phyloP scores from a whole-genome alignment of 768 basidiomycete species.

The Auricularia sp. region DNA sequence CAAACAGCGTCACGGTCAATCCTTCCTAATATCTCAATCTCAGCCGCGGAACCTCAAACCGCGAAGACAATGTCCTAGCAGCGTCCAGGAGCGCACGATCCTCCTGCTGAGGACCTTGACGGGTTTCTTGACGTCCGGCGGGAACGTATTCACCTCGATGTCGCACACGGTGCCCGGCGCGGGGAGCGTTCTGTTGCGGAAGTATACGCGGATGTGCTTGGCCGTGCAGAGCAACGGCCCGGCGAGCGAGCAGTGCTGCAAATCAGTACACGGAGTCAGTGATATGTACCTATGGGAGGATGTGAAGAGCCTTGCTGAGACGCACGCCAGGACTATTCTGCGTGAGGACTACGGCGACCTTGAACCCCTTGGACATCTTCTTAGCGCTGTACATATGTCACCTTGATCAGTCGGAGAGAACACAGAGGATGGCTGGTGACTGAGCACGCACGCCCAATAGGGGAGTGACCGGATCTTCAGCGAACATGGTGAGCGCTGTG shows the following conservation, averaged over 20 bases:
- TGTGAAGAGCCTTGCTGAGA: not conserved
- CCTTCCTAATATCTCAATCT: too few species aligned
- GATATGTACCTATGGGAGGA: not conserved
- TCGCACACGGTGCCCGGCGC: conserved; percentile 31
- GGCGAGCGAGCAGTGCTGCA: conserved; percentile 26
- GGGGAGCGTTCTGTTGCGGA: conserved; percentile 32
- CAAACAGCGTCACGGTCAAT: too few species aligned
- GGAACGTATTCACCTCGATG: conserved; percentile 15
- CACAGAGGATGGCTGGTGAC: too few species aligned
- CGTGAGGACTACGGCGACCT: conserved; percentile 5
- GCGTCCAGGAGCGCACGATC: too few species aligned
- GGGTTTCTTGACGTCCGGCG: not conserved
- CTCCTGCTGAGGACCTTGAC: too few species aligned
- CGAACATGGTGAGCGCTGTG: too few species aligned
- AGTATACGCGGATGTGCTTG: conserved; percentile 29
- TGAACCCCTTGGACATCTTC: conserved; percentile 6
- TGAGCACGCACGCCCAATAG: conserved; percentile 9
- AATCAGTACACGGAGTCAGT: too few species aligned
- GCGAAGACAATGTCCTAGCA: too few species aligned
- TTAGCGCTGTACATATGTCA: conserved; percentile 9
- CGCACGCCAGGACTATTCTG: conserved; percentile 9
- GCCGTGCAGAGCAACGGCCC: conserved; percentile 27
- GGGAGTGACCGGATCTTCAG: conserved; percentile 11
- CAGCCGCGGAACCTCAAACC: too few species aligned
- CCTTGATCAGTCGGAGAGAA: conserved; percentile 9